Evolutionary conservation across 1,139 yeast species (phyloP).

Genomic region (Pneumocystis oryctolagi): DNA sequence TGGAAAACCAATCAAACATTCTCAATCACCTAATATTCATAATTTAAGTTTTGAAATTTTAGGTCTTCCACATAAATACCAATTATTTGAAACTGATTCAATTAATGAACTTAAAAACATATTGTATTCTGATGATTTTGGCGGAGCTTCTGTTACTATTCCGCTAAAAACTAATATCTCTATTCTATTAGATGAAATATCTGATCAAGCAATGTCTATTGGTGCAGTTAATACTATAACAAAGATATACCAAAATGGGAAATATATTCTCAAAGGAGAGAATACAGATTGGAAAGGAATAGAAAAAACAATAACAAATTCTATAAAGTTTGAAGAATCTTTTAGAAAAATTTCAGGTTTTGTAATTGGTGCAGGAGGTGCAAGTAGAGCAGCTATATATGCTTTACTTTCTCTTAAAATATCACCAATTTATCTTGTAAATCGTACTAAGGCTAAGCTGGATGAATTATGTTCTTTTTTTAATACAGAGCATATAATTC

Average conservation of each 20-base stretch:
- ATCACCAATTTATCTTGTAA: conserved; percentile 55
- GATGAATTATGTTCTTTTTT: conserved; percentile 40
- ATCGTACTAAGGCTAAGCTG: conserved; percentile 62
- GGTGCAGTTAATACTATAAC: conserved; percentile 90
- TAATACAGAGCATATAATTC: conserved; percentile 46
- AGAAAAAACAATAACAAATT: conserved; percentile 42
- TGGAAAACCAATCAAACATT: conserved; percentile 72
- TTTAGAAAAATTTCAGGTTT: conserved; percentile 37
- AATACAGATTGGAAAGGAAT: conserved; percentile 97
- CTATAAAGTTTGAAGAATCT: conserved; percentile 15
- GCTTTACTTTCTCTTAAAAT: conserved; percentile 77
- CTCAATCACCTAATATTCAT: conserved; percentile 78
- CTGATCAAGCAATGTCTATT: conserved; percentile 58
- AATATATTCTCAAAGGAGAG: conserved; percentile 45
- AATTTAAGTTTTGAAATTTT: conserved; percentile 55
- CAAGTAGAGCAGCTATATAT: conserved; percentile 86
- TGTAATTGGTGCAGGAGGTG: conserved; percentile 94
- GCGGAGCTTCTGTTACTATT: conserved; percentile 19
- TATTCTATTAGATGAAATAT: conserved; percentile 22
- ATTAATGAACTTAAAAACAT: conserved; percentile 18
- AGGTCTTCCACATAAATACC: conserved; percentile 66
- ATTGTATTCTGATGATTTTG: conserved; percentile 12
- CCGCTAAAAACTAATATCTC: conserved; percentile 17
- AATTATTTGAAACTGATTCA: conserved; percentile 36
- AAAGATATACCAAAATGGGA: conserved; percentile 24